A percentile compares a stretch with the other conserved stretches of the same genome.
phyloP scores from a whole-genome alignment of 768 basidiomycete species.

The Kwoniella dejecticola region DNA sequence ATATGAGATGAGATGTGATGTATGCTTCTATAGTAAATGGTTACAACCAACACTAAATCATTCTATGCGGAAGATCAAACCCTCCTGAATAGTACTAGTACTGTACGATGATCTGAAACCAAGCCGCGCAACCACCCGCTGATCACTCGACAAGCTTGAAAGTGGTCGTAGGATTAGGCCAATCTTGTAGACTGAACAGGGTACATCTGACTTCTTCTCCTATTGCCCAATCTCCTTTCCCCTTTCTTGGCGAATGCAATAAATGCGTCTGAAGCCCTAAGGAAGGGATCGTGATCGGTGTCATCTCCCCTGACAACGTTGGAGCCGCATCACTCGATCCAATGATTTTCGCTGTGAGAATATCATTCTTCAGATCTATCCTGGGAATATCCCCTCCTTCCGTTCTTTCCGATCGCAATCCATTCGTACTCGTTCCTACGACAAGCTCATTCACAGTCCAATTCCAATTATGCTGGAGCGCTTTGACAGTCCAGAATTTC shows the following conservation, averaged over 20 bases:
- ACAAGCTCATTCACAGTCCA: too few species aligned
- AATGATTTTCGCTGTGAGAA: constrained; percentile 13
- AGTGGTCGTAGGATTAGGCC: constrained; percentile 28
- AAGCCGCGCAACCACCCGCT: neutral
- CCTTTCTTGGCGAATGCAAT: neutral
- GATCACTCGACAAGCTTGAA: constrained; percentile 9
- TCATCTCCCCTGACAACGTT: neutral
- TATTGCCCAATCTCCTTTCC: constrained; percentile 1
- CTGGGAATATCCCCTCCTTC: constrained; percentile 6
- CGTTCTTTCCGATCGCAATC: neutral
- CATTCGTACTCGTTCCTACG: too few species aligned
- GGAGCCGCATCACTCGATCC: constrained; percentile 12
- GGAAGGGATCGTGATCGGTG: constrained; percentile 18
- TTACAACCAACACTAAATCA: neutral
- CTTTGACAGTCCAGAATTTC: constrained; percentile 31
- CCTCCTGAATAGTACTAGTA: neutral
- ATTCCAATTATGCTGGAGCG: neutral
- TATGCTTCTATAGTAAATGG: neutral
- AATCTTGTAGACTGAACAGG: constrained; percentile 17
- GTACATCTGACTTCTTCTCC: constrained; percentile 37
- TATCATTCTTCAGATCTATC: constrained; percentile 19
- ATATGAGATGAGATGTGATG: constrained; percentile 16
- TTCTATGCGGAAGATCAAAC: too few species aligned
- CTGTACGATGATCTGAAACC: neutral
- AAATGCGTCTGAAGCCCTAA: constrained; percentile 21